phyloP scores from a whole-genome alignment of 2,329 filamentous ascomycete genomes.

The Monosporascus sp. region DNA sequence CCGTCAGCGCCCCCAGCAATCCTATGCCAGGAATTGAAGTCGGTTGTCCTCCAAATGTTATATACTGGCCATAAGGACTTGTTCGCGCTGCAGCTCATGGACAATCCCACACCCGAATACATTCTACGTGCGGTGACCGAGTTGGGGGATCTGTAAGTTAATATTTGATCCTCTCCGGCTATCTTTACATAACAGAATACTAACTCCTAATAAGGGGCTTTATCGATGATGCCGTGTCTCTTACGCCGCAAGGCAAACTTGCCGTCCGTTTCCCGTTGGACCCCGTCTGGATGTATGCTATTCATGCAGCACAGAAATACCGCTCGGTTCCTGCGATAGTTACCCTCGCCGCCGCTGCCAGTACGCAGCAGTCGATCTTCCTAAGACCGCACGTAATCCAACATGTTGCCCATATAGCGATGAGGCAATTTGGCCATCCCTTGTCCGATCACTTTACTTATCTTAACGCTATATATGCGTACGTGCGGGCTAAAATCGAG shows the following conservation, averaged over 20 bases:
- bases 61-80: too few relatives aligned
- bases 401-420: too few relatives aligned
- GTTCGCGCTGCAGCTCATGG: too few relatives aligned
- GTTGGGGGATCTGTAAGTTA: too few relatives aligned
- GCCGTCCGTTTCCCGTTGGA: constrained; percentile 96
- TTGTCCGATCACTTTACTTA: too few relatives aligned
- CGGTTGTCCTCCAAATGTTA: constrained; percentile 61
- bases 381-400: too few relatives aligned
- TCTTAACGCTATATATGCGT: too few relatives aligned
- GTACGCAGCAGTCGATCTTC: constrained; percentile 48
- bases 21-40: constrained; percentile 89
- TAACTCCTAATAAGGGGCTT: constrained; percentile 92
- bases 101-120: too few relatives aligned
- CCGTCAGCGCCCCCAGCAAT: constrained; percentile 97
- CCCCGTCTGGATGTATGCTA: constrained; percentile 92
- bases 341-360: constrained; percentile 78
- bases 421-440: too few relatives aligned
- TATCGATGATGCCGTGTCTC: constrained; percentile 89
- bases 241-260: constrained; percentile 78
- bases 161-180: too few relatives aligned
- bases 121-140: too few relatives aligned
- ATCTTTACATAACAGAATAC: constrained; percentile 60
- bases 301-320: constrained; percentile 94
- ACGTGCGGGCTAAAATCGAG: too few relatives aligned
- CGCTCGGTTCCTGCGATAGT: constrained; percentile 93